Base-by-base conservation (phyloP, 106 monocot genomes). In the Acorus calamus region DNA sequence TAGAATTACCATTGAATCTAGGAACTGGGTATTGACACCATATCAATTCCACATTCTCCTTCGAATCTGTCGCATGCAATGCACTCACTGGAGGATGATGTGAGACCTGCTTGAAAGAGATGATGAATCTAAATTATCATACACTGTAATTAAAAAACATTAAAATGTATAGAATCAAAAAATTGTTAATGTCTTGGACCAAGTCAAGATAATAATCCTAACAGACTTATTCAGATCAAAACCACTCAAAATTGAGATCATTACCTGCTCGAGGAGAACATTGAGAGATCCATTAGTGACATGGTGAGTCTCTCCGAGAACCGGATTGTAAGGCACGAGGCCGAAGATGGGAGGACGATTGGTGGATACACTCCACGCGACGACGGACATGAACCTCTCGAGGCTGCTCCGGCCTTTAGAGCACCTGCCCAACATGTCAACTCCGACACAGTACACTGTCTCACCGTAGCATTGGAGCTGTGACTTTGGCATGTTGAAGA, bases 401-500 rank as follows among this genome's bases (percentile, higher is more conserved):
- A 90, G 74, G 44, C 73, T 76, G 59, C 41, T 85, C 64, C 71
- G 65, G 7, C 78, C 91, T 65, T 48, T 44, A 7, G 78, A 73
- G 14, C 96, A 96, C 55, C 11, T 71, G 14, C 75, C 70, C 13
- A 96, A 65, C 3, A 76, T 65, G 62, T 96, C 85, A 6, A 77
- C 75, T 0, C 71, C 72, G 42, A 65, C 53, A 78, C 96, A 91
- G 64, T 87, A 96, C 4, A 96, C 78, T 7, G 73, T 61, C 68
- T 96, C 96, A 2, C 84, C 96, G 13, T 87, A 96, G 72, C 81
- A 85, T 46, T 96, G 96, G 9, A 96, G 87, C 45, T 96, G 96
- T 5, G 96, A 96, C 50, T 96, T 96, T 13, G 96, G 96, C 80
- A 96, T 61, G 84, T 96, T 91, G 83, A 96, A 96, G 2, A 87